Evolutionary conservation across 495 filamentous ascomycete genomes (phyloP).

Genomic region (Podospora appendiculata): DNA sequence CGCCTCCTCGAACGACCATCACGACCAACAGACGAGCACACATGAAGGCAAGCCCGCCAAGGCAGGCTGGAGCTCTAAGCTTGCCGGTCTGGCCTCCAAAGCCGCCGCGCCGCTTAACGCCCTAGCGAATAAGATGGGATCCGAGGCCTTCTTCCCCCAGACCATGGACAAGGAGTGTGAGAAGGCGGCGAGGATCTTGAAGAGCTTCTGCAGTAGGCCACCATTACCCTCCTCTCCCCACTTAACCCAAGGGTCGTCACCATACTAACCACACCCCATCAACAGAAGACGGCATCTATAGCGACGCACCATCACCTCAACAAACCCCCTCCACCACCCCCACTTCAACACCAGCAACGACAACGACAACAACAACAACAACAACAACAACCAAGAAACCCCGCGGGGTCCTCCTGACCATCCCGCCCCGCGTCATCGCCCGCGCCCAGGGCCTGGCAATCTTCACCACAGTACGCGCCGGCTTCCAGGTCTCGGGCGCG

Average conservation of each 20-base stretch:
- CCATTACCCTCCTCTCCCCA: neutral
- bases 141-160: conserved; percentile 70
- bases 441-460: conserved; percentile 71
- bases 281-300: conserved; percentile 26
- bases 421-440: conserved; percentile 64
- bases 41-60: conserved; percentile 10
- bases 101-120: conserved; percentile 58
- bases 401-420: conserved; percentile 49
- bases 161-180: conserved; percentile 77
- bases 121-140: conserved; percentile 50
- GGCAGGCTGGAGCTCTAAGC: conserved; percentile 16
- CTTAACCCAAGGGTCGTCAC: neutral
- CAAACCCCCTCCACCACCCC: neutral
- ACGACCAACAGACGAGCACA: neutral
- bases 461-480: conserved; percentile 77
- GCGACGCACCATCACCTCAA: conserved; percentile 9
- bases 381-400: conserved; percentile 11
- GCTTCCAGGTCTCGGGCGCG: conserved; percentile 72
- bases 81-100: conserved; percentile 21
- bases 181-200: conserved; percentile 75
- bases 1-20: too few relatives aligned
- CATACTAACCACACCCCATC: neutral
- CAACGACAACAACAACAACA: neutral
- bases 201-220: conserved; percentile 62
- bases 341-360: too few relatives aligned